phyloP scores from a whole-genome alignment of 108 stramenopile species.

The Epithemia pelagica region DNA sequence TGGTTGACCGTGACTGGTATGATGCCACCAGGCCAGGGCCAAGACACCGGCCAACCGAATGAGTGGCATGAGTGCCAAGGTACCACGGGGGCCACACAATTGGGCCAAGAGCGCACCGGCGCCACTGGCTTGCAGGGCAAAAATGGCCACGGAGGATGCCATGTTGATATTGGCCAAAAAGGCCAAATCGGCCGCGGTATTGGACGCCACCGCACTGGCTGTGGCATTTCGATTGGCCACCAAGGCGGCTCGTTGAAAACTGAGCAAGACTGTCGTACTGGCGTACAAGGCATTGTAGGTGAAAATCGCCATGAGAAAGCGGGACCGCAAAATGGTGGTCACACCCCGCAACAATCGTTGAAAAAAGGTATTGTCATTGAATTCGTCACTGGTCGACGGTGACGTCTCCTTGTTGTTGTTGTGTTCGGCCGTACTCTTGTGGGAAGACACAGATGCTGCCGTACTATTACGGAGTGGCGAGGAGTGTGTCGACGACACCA shows the following conservation, averaged over 20 bases:
- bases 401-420: slow-evolving; percentile 12
- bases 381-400: slow-evolving; percentile 22
- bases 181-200: slow-evolving; percentile 64
- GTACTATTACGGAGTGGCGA: background rate
- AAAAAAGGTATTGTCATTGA: slow-evolving; percentile 73
- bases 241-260: slow-evolving; percentile 81
- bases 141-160: slow-evolving; percentile 68
- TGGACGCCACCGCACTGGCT: background rate
- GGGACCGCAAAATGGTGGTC: slow-evolving; percentile 76
- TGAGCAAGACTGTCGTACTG: slow-evolving; percentile 68
- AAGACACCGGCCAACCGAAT: slow-evolving; percentile 62
- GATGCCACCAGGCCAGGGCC: slow-evolving; percentile 76
- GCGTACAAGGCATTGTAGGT: slow-evolving; percentile 89
- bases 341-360: slow-evolving; percentile 74
- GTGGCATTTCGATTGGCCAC: slow-evolving; percentile 51
- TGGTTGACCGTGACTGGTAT: slow-evolving; percentile 49
- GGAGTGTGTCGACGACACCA: background rate
- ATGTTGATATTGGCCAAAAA: slow-evolving; percentile 88
- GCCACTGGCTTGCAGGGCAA: slow-evolving; percentile 76
- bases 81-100: slow-evolving; percentile 55
- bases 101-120: slow-evolving; percentile 67
- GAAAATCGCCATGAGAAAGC: slow-evolving; percentile 84
- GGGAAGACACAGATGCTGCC: background rate
- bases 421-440: too few relatives aligned
- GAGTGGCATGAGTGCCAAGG: slow-evolving; percentile 74